Evolutionary conservation across 495 filamentous ascomycete genomes (phyloP).

Genomic region (Xylaria palmicola): DNA sequence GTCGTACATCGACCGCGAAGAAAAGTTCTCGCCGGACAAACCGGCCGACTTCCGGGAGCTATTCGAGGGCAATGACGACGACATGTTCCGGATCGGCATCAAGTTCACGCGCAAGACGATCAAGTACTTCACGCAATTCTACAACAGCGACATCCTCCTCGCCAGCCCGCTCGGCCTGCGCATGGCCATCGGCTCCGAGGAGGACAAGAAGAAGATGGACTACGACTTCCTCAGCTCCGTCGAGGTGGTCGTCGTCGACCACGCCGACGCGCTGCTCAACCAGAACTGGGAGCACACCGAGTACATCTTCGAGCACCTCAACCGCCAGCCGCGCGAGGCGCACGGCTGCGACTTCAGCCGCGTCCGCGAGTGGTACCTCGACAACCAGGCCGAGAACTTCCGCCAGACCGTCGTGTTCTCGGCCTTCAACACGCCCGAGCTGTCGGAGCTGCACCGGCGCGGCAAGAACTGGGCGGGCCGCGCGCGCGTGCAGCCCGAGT

Average conservation of each 20-base stretch:
- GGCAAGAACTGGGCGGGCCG: constrained; percentile 81
- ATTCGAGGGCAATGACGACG: constrained; percentile 92
- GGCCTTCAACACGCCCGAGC: constrained; percentile 83
- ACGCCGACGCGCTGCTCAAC: constrained; percentile 91
- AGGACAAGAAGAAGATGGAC: constrained; percentile 71
- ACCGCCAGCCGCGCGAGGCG: constrained; percentile 81
- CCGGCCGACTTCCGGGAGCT: constrained; percentile 86
- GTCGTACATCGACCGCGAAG: constrained; percentile 63
- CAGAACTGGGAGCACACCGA: constrained; percentile 98
- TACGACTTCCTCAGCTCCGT: constrained; percentile 91
- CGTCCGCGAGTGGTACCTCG: constrained; percentile 87
- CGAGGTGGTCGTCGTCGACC: constrained; percentile 85
- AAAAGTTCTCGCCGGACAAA: constrained; percentile 68
- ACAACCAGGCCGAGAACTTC: constrained; percentile 74
- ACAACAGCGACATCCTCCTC: constrained; percentile 92
- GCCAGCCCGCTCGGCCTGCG: constrained; percentile 85
- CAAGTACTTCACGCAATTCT: constrained; percentile 94
- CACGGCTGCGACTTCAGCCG: constrained; percentile 94
- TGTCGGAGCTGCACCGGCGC: constrained; percentile 72
- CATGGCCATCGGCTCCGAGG: constrained; percentile 79
- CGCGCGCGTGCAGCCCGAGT: constrained; percentile 63
- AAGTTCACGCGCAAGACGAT: constrained; percentile 95
- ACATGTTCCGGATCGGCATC: constrained; percentile 89
- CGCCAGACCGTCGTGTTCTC: constrained; percentile 81
- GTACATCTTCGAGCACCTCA: constrained; percentile 86